Percentiles rank a stretch among this genome's conserved stretches.
Conservation (phyloP, 2,329 filamentous ascomycete genomes). For the Thielaviopsis cerberus region DNA sequence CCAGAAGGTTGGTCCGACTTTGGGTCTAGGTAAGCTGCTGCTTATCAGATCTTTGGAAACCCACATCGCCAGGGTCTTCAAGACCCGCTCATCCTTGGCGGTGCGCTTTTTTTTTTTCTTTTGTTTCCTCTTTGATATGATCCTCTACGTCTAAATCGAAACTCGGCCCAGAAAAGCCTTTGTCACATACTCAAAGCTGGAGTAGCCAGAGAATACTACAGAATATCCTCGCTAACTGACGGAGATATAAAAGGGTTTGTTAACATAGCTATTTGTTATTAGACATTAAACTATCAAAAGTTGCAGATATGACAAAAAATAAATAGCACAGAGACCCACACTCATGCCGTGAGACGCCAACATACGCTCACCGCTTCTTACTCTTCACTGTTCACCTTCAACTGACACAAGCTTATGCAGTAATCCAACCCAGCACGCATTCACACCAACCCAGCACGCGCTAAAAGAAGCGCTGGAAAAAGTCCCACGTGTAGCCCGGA, state of each 20-base stretch:
- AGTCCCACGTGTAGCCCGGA: slow-evolving; percentile 10
- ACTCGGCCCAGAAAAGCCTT: too few relatives aligned
- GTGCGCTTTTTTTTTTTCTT: background rate
- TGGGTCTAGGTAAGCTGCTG: background rate
- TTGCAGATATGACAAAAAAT: background rate
- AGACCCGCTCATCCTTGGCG: background rate
- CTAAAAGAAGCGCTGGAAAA: slow-evolving; percentile 12
- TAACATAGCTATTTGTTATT: background rate
- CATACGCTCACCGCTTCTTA: background rate
- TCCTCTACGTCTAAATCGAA: too few relatives aligned
- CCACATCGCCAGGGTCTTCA: background rate
- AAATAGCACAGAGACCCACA: background rate
- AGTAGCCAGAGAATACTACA: too few relatives aligned
- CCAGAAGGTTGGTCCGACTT: background rate
- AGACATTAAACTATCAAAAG: background rate
- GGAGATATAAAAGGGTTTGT: too few relatives aligned
- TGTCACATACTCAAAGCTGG: too few relatives aligned
- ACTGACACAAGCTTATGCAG: too few relatives aligned
- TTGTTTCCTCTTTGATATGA: too few relatives aligned
- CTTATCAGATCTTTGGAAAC: slow-evolving; percentile 4
- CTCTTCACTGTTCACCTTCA: background rate
- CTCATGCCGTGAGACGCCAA: background rate
- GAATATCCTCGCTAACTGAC: too few relatives aligned
- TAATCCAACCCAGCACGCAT: background rate
- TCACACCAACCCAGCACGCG: background rate